Conservation (phyloP, 345 rosid genomes). For the Bruguiera sexangula region DNA sequence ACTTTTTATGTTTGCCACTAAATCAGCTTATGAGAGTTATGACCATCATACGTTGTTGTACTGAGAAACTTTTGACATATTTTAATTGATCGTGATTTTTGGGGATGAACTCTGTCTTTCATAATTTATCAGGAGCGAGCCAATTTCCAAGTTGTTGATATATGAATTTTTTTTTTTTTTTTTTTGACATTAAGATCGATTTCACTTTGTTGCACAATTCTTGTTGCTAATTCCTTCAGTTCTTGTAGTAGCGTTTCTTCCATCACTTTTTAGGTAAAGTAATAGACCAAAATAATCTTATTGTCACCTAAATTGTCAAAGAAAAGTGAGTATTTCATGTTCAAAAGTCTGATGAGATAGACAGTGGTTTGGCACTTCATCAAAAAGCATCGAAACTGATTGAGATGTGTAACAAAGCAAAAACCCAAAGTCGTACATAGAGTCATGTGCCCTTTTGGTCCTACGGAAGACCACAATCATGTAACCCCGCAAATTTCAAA, state of each 20-base stretch:
- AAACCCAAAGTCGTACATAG: too few relatives aligned
- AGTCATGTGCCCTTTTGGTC: neutral
- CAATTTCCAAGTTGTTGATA: too few relatives aligned
- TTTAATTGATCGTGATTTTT: too few relatives aligned
- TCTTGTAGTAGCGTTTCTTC: neutral
- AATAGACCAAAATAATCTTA: neutral
- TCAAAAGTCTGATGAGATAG: slow-evolving; percentile 21
- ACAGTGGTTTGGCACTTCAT: slow-evolving; percentile 25
- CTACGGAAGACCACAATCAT: too few relatives aligned
- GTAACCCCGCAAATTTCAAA: neutral
- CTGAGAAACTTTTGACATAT: too few relatives aligned
- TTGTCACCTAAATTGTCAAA: neutral
- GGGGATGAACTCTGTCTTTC: too few relatives aligned
- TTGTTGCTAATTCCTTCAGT: too few relatives aligned
- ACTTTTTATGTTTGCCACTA: too few relatives aligned
- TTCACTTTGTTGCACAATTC: neutral
- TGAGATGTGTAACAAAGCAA: neutral
- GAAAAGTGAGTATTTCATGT: slow-evolving; percentile 1
- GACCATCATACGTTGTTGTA: too few relatives aligned
- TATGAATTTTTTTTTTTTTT: too few relatives aligned
- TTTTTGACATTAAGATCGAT: neutral
- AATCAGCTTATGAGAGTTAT: too few relatives aligned
- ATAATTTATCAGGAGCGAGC: too few relatives aligned
- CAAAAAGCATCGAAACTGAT: slow-evolving; percentile 29
- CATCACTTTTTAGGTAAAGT: neutral